phyloP scores from a whole-genome alignment of 2,329 filamentous ascomycete species.

The Epicoccum nigrum region DNA sequence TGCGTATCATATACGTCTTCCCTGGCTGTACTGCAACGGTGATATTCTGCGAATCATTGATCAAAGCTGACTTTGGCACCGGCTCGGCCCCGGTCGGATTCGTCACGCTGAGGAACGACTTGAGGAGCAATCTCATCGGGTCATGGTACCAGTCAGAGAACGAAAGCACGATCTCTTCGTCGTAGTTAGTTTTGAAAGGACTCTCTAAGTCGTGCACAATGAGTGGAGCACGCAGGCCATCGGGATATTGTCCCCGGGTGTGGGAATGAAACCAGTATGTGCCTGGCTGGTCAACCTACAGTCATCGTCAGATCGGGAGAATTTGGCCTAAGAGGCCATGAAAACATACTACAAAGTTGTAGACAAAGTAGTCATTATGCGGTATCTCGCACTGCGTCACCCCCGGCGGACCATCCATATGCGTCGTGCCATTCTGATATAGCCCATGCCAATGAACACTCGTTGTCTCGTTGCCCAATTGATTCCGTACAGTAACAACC shows the following conservation, averaged over 20 bases:
- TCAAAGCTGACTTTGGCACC: slow-evolving; percentile 66
- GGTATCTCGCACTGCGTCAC: slow-evolving; percentile 64
- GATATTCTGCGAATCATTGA: slow-evolving; percentile 63
- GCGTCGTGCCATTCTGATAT: slow-evolving; percentile 74
- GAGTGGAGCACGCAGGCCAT: slow-evolving; percentile 70
- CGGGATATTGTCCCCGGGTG: slow-evolving; percentile 64
- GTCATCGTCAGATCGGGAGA: slow-evolving; percentile 22
- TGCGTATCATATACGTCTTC: slow-evolving; percentile 66
- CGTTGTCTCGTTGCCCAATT: slow-evolving; percentile 66
- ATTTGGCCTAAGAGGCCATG: neutral
- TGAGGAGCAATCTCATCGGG: slow-evolving; percentile 50
- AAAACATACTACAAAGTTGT: slow-evolving; percentile 49
- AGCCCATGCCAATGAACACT: slow-evolving; percentile 78
- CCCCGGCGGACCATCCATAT: slow-evolving; percentile 73
- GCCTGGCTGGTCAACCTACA: slow-evolving; percentile 55
- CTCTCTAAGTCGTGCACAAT: slow-evolving; percentile 64
- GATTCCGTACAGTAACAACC: slow-evolving; percentile 70
- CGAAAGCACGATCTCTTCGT: slow-evolving; percentile 67
- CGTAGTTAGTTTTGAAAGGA: slow-evolving; percentile 58
- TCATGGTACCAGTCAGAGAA: slow-evolving; percentile 72
- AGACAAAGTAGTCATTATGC: slow-evolving; percentile 66
- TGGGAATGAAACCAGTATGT: slow-evolving; percentile 73
- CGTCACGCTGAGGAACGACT: slow-evolving; percentile 47
- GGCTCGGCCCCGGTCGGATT: slow-evolving; percentile 66
- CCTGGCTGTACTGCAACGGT: slow-evolving; percentile 53